Evolutionary conservation across 306 rosid genomes (phyloP), one percentile per base, ranked within the genome.

Genomic region (Gastrolobium bilobum): DNA sequence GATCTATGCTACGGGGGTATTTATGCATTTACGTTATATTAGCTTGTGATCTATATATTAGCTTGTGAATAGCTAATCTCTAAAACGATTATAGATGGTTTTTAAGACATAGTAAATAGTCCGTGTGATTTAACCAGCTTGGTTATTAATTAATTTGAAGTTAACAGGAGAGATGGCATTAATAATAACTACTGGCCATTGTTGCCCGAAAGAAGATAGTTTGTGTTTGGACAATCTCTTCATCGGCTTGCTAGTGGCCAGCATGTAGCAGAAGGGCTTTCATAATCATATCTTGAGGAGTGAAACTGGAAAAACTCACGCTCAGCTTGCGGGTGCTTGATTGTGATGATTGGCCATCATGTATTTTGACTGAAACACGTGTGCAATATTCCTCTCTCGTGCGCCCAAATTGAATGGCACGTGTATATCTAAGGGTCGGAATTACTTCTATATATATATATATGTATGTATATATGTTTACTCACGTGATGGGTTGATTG

Each of bases 321-420:
- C 85, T 58, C 51, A 35, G 15, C 64, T 66, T 65, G 78, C 73
- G 75, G 68, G 78, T 70, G 86, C 85, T 75, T 75, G 65, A 54
- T 78, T 81, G 88, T 78, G 82, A 81, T 87, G 57, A 78, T 84
- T 86, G 52, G 76, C 70, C 81, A 69, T 88, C 51, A 79, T 73
- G 69, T 63, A 75, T 73, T 71, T 86, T 82, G 85, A 79, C 83
- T 61, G 79, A 81, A 77, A 82, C 85, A 84, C 88, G 89, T 86
- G 86, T 80, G 78, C 82, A 60, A 37, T 2, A 6, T 31, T 11
- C 35, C 52, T 15, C 73, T 34, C 78, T 53, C 72, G 65, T 66
- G 81, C 50, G 37, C 43, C 65, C 81, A 56, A 10, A 10, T 74
- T 43, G 59, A 69, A 26, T 62, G 71, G 71, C 84, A 84, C 84